A percentile compares a stretch with the other conserved stretches of the same genome.
Conservation (phyloP, 306 rosid genomes). For the Fagus sylvatica region DNA sequence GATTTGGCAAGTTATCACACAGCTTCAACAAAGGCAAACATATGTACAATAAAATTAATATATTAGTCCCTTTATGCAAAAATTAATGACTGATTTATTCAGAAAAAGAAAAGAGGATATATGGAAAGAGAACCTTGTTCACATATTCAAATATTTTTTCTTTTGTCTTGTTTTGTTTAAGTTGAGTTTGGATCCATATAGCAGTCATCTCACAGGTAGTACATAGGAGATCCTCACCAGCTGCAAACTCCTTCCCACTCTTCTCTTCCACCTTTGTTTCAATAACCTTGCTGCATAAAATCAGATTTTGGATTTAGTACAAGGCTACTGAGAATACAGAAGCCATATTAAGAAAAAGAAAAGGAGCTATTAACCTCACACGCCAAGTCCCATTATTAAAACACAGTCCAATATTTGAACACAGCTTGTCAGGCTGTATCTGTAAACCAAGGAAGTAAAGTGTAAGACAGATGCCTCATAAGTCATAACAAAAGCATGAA, state of each 20-base stretch:
- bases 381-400: background rate
- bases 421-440: constrained; percentile 5
- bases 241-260: background rate
- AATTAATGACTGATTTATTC: background rate
- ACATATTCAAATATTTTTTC: constrained; percentile 10
- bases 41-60: background rate
- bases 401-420: constrained; percentile 14
- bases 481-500: background rate
- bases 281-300: constrained; percentile 8
- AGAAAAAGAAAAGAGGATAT: background rate
- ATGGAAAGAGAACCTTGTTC: constrained; percentile 12
- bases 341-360: background rate
- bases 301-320: background rate
- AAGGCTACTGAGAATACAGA: background rate
- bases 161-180: constrained; percentile 16
- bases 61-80: background rate
- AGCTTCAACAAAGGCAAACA: constrained; percentile 6
- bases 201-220: constrained; percentile 15
- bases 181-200: constrained; percentile 3
- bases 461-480: background rate
- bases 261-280: constrained; percentile 10
- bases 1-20: constrained; percentile 11
- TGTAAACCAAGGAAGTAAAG: background rate
- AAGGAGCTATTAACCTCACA: background rate
- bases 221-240: background rate